phyloP scores from a whole-genome alignment of 257 asterid species.

The Perilla frutescens region DNA sequence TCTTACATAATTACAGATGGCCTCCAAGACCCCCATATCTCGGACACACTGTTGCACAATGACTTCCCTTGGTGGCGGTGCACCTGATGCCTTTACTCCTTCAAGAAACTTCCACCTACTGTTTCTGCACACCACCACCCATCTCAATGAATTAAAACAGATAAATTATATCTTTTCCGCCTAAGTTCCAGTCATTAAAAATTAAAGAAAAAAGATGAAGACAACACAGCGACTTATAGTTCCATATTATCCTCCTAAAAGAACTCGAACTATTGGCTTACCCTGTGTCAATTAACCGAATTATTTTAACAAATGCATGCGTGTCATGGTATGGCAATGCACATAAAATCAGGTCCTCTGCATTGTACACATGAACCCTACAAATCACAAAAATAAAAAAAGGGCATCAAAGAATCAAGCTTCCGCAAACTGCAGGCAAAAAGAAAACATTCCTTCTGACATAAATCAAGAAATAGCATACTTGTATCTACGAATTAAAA shows the following conservation, averaged over 20 bases:
- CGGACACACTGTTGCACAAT: slow-evolving; percentile 83
- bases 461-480: slow-evolving; percentile 19
- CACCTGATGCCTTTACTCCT: slow-evolving; percentile 87
- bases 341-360: slow-evolving; percentile 82
- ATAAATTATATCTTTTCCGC: background rate
- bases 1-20: slow-evolving; percentile 78
- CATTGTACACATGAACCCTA: slow-evolving; percentile 78
- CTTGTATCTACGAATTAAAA: slow-evolving; percentile 90
- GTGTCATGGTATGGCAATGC: slow-evolving; percentile 93
- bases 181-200: background rate
- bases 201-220: slow-evolving; percentile 12
- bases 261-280: slow-evolving; percentile 35
- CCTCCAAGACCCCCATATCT: slow-evolving; percentile 80
- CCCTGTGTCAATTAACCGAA: slow-evolving; percentile 78
- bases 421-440: background rate
- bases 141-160: slow-evolving; percentile 25
- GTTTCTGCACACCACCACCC: slow-evolving; percentile 57
- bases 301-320: slow-evolving; percentile 72
- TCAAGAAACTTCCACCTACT: slow-evolving; percentile 86
- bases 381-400: slow-evolving; percentile 18
- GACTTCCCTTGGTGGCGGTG: slow-evolving; percentile 77
- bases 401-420: background rate
- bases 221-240: background rate
- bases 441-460: background rate
- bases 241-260: background rate